Evolutionary conservation across 208 protist genomes (phyloP).

Genomic region (Borovskyia barvae): DNA sequence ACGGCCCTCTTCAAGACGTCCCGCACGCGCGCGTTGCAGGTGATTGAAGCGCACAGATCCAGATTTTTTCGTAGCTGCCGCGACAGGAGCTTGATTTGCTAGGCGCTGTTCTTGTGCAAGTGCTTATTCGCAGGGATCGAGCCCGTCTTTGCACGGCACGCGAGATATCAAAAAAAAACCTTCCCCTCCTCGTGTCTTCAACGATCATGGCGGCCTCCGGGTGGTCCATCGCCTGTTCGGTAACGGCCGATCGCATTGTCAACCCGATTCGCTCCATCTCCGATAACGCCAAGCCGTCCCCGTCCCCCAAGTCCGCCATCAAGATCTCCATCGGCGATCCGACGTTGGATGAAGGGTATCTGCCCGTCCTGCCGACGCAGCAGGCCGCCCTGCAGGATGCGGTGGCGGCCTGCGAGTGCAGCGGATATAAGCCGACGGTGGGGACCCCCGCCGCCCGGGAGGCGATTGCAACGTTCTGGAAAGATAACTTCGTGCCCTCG

Average conservation of each 20-base stretch:
- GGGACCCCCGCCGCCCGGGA: conserved; percentile 45
- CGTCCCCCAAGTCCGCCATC: conserved; percentile 33
- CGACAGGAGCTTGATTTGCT: no score
- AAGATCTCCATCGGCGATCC: conserved; percentile 72
- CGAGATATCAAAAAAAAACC: no score
- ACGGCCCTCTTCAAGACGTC: no score
- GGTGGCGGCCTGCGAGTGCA: conserved; percentile 30
- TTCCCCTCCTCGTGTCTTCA: no score
- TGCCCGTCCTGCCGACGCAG: conserved; percentile 33
- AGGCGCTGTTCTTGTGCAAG: no score
- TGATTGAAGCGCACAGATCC: no score
- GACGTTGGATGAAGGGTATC: conserved; percentile 62
- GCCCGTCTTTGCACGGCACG: no score
- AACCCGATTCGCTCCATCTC: conserved; percentile 83
- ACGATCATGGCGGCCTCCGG: neutral
- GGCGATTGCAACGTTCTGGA: conserved; percentile 55
- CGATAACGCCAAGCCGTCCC: conserved; percentile 66
- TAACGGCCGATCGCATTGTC: conserved; percentile 36
- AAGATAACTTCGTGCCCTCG: conserved; percentile 22
- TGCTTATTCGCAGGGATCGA: no score
- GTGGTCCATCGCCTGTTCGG: conserved; percentile 30
- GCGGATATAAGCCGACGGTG: conserved; percentile 62
- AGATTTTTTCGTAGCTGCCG: no score
- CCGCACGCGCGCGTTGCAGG: no score
- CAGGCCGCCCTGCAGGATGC: conserved; percentile 52